A percentile compares a stretch with the other conserved stretches of the same genome.
Evolutionary conservation across 805 yeast genomes (phyloP).

Genomic region (Myxozyma melibiosi): DNA sequence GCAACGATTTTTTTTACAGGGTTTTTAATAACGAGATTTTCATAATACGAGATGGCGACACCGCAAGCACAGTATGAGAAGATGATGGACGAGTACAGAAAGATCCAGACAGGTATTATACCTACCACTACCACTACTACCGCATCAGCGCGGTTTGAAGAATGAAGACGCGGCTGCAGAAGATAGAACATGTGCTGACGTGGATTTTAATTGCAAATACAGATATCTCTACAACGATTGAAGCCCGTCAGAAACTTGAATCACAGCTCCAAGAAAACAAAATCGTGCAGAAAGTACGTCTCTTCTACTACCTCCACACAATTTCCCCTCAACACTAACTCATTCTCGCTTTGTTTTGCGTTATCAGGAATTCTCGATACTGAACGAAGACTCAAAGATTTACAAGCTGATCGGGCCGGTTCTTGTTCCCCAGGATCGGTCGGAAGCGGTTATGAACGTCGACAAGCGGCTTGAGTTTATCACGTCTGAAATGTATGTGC

Average conservation of each 20-base stretch:
- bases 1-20: background rate
- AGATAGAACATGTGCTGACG: background rate
- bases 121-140: background rate
- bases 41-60: background rate
- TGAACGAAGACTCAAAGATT: conserved; percentile 71
- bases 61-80: conserved; percentile 32
- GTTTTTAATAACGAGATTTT: background rate
- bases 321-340: background rate
- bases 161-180: too few species aligned
- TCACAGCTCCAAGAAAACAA: conserved; percentile 93
- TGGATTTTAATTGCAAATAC: background rate
- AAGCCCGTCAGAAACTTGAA: conserved; percentile 82
- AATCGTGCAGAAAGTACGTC: conserved; percentile 63
- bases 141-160: background rate
- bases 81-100: conserved; percentile 26
- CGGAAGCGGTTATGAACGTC: conserved; percentile 82
- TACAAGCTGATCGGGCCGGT: conserved; percentile 93
- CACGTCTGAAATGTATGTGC: conserved; percentile 62
- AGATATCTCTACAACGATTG: conserved; percentile 53
- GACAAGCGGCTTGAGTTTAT: conserved; percentile 89
- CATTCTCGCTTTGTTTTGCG: too few species aligned
- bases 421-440: conserved; percentile 80
- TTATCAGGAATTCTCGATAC: conserved; percentile 61
- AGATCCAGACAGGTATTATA: conserved; percentile 29
- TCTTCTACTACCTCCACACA: background rate